phyloP scores from a whole-genome alignment of 2,329 filamentous ascomycete genomes.

The Cylindrodendrum hubeiense region DNA sequence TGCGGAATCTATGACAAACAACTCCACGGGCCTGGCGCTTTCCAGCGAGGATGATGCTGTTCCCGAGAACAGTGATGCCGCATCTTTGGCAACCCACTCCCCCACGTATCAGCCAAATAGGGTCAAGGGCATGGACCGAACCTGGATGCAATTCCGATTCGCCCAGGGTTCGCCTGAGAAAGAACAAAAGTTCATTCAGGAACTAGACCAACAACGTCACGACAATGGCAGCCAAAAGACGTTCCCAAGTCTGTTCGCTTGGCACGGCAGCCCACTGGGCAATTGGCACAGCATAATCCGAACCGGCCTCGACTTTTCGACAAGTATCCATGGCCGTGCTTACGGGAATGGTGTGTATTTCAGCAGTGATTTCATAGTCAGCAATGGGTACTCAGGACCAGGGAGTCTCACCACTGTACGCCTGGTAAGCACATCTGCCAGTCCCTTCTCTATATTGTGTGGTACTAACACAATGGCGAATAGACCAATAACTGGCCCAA shows the following conservation, averaged over 20 bases:
- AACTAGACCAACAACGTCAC: slow-evolving; percentile 62
- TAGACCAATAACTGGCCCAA: slow-evolving; percentile 68
- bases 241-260: slow-evolving; percentile 83
- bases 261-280: slow-evolving; percentile 80
- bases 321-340: slow-evolving; percentile 73
- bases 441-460: too few species aligned
- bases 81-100: neutral
- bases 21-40: neutral
- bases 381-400: slow-evolving; percentile 26
- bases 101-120: slow-evolving; percentile 56
- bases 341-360: slow-evolving; percentile 89
- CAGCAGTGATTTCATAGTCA: slow-evolving; percentile 53
- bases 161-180: slow-evolving; percentile 91
- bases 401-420: neutral
- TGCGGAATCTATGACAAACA: neutral
- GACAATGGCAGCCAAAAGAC: slow-evolving; percentile 44
- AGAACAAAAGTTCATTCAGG: slow-evolving; percentile 78
- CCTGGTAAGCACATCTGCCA: neutral
- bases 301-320: slow-evolving; percentile 80
- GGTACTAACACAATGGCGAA: slow-evolving; percentile 8
- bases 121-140: slow-evolving; percentile 70
- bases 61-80: neutral
- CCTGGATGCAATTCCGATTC: slow-evolving; percentile 86
- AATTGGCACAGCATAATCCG: slow-evolving; percentile 96
- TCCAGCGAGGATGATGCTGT: neutral